Percentiles rank a stretch among this genome's conserved stretches.
These are phyloP conservation scores for Parachaetomium inaequale DNA, from an alignment of 495 filamentous ascomycete species.

Conservation along the genomic window DNA sequence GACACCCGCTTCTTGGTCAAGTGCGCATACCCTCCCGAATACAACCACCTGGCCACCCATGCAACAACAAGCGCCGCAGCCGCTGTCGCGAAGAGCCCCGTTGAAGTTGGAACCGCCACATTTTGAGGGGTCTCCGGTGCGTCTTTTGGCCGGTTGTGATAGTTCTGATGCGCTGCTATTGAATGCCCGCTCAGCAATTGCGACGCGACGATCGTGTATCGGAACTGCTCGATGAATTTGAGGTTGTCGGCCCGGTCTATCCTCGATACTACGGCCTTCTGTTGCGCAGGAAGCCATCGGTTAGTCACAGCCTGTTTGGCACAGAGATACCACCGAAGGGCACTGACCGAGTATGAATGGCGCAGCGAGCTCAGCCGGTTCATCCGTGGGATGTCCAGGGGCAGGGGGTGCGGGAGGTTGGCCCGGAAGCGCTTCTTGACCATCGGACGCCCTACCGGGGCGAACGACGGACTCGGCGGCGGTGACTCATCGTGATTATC, in stretches of 20 bases:
- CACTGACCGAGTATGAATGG: slow-evolving; percentile 28
- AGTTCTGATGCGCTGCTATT: slow-evolving; percentile 23
- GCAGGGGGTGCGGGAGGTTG: slow-evolving; percentile 59
- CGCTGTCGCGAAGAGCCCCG: slow-evolving; percentile 47
- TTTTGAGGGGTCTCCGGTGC: slow-evolving; percentile 5
- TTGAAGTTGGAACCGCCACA: slow-evolving; percentile 26
- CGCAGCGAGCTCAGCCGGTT: slow-evolving; percentile 36
- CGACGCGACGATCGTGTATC: slow-evolving; percentile 92
- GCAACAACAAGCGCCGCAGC: slow-evolving; percentile 65
- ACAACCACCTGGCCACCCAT: slow-evolving; percentile 69
- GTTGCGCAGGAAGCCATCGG: slow-evolving; percentile 11
- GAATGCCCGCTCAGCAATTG: slow-evolving; percentile 76
- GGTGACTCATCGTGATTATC: slow-evolving; percentile 46
- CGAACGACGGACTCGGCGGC: slow-evolving; percentile 61
- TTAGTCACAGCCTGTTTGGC: slow-evolving; percentile 1
- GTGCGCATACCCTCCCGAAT: slow-evolving; percentile 42
- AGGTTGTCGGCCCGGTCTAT: slow-evolving; percentile 79
- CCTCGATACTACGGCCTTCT: slow-evolving; percentile 63
- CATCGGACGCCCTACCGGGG: slow-evolving; percentile 66
- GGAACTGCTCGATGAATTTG: slow-evolving; percentile 89
- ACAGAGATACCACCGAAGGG: neutral
- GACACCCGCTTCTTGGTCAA: slow-evolving; percentile 54
- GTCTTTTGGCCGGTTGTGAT: slow-evolving; percentile 16
- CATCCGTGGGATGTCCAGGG: slow-evolving; percentile 49
- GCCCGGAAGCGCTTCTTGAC: slow-evolving; percentile 64